These are phyloP conservation scores for Zymoseptoria ardabiliae DNA, from an alignment of 2,329 filamentous ascomycete genomes.

Conservation along the genomic window DNA sequence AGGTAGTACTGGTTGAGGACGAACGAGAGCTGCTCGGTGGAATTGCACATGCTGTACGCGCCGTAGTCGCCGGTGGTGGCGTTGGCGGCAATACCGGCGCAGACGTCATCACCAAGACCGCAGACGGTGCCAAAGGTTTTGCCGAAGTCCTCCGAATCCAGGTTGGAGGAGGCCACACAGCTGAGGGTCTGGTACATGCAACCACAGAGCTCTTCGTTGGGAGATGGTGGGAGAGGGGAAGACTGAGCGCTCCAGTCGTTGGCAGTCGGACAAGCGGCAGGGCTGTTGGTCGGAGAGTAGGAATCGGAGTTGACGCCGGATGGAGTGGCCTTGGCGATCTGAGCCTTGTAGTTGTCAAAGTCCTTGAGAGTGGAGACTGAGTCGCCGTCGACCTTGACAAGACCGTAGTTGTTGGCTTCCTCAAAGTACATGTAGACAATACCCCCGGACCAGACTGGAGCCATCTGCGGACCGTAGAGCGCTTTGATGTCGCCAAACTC, in stretches of 20 bases:
- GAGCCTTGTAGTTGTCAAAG: slow-evolving; percentile 63
- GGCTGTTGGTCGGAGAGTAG: slow-evolving; percentile 69
- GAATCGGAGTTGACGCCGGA: slow-evolving; percentile 55
- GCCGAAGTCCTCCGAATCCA: slow-evolving; percentile 54
- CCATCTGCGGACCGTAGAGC: slow-evolving; percentile 77
- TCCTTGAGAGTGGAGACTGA: slow-evolving; percentile 62
- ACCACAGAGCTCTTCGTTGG: slow-evolving; percentile 69
- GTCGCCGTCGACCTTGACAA: slow-evolving; percentile 56
- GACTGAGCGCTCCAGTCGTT: slow-evolving; percentile 62
- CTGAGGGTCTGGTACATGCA: slow-evolving; percentile 74
- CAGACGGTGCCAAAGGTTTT: slow-evolving; percentile 70
- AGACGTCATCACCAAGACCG: slow-evolving; percentile 49
- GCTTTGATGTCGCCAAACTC: slow-evolving; percentile 77
- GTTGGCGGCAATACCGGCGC: slow-evolving; percentile 62
- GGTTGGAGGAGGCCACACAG: slow-evolving; percentile 58
- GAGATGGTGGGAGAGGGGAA: slow-evolving; percentile 67
- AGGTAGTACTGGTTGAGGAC: slow-evolving; percentile 68
- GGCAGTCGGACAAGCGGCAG: slow-evolving; percentile 62
- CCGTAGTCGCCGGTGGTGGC: slow-evolving; percentile 63
- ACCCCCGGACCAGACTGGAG: slow-evolving; percentile 80
- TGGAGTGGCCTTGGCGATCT: slow-evolving; percentile 62
- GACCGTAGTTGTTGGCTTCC: slow-evolving; percentile 81
- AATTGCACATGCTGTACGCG: slow-evolving; percentile 68
- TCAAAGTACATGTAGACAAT: slow-evolving; percentile 99
- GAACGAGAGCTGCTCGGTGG: slow-evolving; percentile 63